Evolutionary conservation across 352 stramenopile species (phyloP).

Genomic region (Globisporangium nunn): DNA sequence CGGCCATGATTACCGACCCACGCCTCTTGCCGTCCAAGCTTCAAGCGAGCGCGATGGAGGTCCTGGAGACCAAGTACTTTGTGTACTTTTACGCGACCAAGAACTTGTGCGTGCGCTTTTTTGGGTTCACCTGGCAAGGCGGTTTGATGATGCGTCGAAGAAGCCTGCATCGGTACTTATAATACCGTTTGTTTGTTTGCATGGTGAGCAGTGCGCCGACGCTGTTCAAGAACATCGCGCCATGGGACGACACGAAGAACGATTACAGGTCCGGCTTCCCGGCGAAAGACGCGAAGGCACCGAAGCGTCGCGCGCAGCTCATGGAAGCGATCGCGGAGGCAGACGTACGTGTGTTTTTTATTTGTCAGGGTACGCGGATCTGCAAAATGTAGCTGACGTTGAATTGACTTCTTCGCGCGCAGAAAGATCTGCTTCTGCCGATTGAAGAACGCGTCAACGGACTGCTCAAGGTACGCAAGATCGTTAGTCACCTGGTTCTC

Average conservation of each 20-base stretch:
- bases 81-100: constrained; percentile 79
- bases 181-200: neutral
- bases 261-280: constrained; percentile 58
- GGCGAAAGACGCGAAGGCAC: constrained; percentile 62
- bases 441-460: constrained; percentile 49
- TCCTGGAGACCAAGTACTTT: constrained; percentile 60
- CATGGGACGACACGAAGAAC: constrained; percentile 66
- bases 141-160: too few relatives aligned
- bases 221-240: constrained; percentile 56
- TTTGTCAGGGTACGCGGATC: neutral
- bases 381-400: neutral
- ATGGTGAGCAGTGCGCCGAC: constrained; percentile 28
- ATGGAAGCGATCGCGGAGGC: constrained; percentile 66
- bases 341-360: constrained; percentile 31
- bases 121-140: neutral
- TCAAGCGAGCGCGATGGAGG: constrained; percentile 38
- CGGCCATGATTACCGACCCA: constrained; percentile 64
- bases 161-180: too few relatives aligned
- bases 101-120: constrained; percentile 40
- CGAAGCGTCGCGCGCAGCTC: constrained; percentile 55
- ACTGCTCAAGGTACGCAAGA: constrained; percentile 29
- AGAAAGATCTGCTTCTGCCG: constrained; percentile 58
- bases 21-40: constrained; percentile 34
- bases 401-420: neutral
- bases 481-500: neutral